Evolutionary conservation across 108 stramenopile species (phyloP), one percentile per base, ranked within the genome.

Genomic region (Skeletonema potamos): DNA sequence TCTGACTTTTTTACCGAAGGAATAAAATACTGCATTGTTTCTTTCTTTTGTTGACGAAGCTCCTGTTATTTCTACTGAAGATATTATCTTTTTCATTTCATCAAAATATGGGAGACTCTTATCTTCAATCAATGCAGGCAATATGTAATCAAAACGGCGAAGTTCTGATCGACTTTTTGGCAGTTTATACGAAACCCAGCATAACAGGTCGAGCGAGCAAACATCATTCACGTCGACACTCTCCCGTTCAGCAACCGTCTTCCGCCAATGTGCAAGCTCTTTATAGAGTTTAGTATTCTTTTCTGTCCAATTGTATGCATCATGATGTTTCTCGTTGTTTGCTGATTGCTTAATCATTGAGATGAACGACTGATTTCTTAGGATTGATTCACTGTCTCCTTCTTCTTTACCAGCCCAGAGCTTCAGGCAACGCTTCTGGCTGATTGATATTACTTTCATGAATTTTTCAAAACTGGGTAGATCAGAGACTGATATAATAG

Each of bases 391-490:
- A 51, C 5, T 9, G 4, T 22, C 48, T n/a, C 39, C 39, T 46
- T 92, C 89, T 18, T 41, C 54, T 10, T 66, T 70, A 6, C 54
- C 77, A 15, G 56, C 81, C 89, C 88, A 92, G 8, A 94, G 60
- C 24, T 77, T 72, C 8, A 84, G 55, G 37, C 93, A 94, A 10
- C 80, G 64, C 22, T 91, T 73, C 74, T 94, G 91, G 54, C 88
- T 92, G 8, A 64, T 46, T 4, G 84, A 72, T 10, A 94, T 72
- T 6, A 76, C 85, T 64, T 79, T 62, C 91, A 90, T 90, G 24
- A 94, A 64, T 26, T 48, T 26, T 6, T 66, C 44, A 30, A 83
- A 84, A 71, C 84, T 79, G 33, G 88, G 83, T 28, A 94, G 66
- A 10, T 87, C 86, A 1, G 63, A 36, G 22, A 80, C 72, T 22